Percentiles rank a stretch among this genome's conserved stretches.
Evolutionary conservation across 2,329 filamentous ascomycete genomes (phyloP).

Genomic region (Fusarium denticulatum): DNA sequence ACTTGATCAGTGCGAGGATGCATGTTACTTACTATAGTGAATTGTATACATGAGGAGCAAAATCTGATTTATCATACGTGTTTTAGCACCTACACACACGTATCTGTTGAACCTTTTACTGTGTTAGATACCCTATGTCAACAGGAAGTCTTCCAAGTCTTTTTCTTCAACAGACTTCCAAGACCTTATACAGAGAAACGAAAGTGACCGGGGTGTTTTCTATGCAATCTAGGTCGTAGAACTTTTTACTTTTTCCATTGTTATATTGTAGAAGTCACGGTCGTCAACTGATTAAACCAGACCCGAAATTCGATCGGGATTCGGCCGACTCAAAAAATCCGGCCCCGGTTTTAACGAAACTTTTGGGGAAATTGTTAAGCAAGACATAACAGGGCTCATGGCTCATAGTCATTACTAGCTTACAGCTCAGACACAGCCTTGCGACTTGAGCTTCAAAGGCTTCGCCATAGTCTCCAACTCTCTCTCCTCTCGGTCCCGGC

Average conservation of each 20-base stretch:
- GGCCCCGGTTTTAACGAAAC: slow-evolving; percentile 7
- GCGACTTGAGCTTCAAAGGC: slow-evolving; percentile 2
- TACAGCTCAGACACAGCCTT: slow-evolving; percentile 15
- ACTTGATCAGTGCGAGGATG: no score
- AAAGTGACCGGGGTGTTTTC: neutral
- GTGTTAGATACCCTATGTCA: neutral
- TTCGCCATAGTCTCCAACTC: neutral
- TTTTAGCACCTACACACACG: neutral
- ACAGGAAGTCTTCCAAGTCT: neutral
- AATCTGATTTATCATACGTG: no score
- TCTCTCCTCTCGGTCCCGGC: slow-evolving; percentile 4
- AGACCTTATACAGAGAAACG: neutral
- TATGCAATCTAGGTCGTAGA: neutral
- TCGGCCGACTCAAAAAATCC: slow-evolving; percentile 22
- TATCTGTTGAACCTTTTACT: neutral
- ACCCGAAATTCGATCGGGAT: slow-evolving; percentile 7
- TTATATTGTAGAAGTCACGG: neutral
- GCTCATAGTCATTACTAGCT: slow-evolving; percentile 6
- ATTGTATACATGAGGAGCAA: neutral
- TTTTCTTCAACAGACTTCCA: neutral
- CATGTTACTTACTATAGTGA: no score
- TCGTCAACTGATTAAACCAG: neutral
- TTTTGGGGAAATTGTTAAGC: slow-evolving; percentile 27
- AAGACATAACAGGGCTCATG: slow-evolving; percentile 7
- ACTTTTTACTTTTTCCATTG: neutral